Evolutionary conservation across 2,329 filamentous ascomycete species (phyloP), one percentile per base, ranked within the genome.

Genomic region (Metarhizium sp.): DNA sequence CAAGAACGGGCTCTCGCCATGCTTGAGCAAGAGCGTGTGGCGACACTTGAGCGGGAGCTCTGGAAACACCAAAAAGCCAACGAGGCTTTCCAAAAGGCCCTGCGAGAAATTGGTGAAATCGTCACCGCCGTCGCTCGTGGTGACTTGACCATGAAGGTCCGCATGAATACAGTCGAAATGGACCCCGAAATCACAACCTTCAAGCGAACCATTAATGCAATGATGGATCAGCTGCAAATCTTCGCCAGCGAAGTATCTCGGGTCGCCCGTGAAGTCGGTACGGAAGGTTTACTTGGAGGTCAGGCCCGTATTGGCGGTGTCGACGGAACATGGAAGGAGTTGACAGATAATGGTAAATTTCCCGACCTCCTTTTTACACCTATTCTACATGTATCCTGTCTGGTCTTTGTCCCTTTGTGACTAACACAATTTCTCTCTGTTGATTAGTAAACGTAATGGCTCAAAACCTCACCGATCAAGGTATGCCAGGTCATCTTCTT

Each of bases 31-130:
- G 86, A 91, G 70, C 91, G 94, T 63, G 92, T 97, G 60, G 87
- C 89, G 54, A 86, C 90, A 40, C 79, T 97, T 45, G 92, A 97
- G 74, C 84, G 92, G 57, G 94, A 99, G 72, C 79, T 99, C 57
- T 91, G 88, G 78, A 97, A 97, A 74, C 92, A 96, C 67, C 92
- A 96, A 69, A 94, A 96, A 73, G 94, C 95, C 67, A 99, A 99
- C 72, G 86, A 96, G 72, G 95, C 94, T 63, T 99, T 97, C 80
- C 92, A 97, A 69, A 97, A 97, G 73, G 94, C 94, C 11, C 76
- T 99, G 38, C 85, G 92, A 60, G 94, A 99, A 71, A 97, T 99
- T 62, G 94, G 94, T 63, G 94, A 92, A 68, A 97, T 99, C 64
- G 90, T 97, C 65, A 96, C 94, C 25, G 92, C 92, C 59, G 94